phyloP scores from a whole-genome alignment of 2,329 filamentous ascomycete species.

The Fusarium sp. region DNA sequence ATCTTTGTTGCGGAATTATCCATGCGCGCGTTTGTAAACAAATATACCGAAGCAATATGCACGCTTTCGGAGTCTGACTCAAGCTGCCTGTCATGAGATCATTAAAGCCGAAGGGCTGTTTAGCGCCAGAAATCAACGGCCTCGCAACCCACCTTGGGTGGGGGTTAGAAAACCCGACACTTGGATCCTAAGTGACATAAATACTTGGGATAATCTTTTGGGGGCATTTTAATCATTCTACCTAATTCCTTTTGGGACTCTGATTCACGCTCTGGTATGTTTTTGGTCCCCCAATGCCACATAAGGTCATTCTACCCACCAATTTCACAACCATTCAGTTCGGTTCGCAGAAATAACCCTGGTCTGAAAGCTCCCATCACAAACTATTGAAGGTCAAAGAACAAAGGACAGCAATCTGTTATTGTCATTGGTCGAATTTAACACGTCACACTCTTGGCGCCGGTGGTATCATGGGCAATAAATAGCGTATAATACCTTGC shows the following conservation, averaged over 20 bases:
- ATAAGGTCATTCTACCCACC: background rate
- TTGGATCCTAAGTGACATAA: background rate
- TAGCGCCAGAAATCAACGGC: too few relatives aligned
- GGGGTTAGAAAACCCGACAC: background rate
- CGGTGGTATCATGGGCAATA: background rate
- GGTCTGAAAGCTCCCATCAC: background rate
- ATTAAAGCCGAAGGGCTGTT: background rate
- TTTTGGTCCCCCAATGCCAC: background rate
- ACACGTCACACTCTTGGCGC: background rate
- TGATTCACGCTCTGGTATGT: rapidly evolving
- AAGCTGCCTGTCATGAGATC: rapidly evolving
- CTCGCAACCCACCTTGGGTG: background rate
- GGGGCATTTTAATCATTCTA: background rate
- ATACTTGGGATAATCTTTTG: background rate
- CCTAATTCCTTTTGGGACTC: rapidly evolving
- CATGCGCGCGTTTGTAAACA: too few relatives aligned
- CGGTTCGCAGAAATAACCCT: background rate
- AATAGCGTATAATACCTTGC: background rate
- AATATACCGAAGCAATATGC: too few relatives aligned
- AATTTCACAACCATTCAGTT: background rate
- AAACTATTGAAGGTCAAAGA: background rate
- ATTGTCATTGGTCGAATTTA: background rate
- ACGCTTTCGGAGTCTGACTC: rapidly evolving
- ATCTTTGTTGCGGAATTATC: background rate
- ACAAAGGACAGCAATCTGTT: background rate